Evolutionary conservation across 495 filamentous ascomycete genomes (phyloP).

Genomic region (Penicillium macrosclerotiorum): DNA sequence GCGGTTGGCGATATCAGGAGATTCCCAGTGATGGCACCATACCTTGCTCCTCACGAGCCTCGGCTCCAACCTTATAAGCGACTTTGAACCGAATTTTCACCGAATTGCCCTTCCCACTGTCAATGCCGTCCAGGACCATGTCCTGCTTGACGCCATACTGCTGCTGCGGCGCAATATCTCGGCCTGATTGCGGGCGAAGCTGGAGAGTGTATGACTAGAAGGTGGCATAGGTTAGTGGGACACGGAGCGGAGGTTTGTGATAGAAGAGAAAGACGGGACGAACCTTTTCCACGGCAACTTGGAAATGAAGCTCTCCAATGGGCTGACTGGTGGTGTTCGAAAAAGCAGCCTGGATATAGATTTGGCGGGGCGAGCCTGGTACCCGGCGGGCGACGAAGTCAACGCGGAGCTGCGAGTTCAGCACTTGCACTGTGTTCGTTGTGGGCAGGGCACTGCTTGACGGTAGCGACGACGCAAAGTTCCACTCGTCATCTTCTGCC

Average conservation of each 20-base stretch:
- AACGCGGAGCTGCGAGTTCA: conserved; percentile 52
- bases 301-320: conserved; percentile 81
- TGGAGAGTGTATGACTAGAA: conserved; percentile 68
- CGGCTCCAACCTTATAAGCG: conserved; percentile 67
- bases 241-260: neutral
- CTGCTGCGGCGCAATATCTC: conserved; percentile 70
- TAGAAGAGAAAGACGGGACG: conserved; percentile 7
- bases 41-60: conserved; percentile 75
- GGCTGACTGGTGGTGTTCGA: conserved; percentile 71
- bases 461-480: conserved; percentile 84
- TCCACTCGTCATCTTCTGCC: conserved; percentile 77
- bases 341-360: conserved; percentile 63
- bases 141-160: conserved; percentile 76
- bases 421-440: conserved; percentile 59
- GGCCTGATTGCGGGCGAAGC: conserved; percentile 78
- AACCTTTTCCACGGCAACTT: conserved; percentile 92
- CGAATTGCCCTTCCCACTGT: conserved; percentile 64
- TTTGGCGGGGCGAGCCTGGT: conserved; percentile 39
- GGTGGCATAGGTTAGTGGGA: neutral
- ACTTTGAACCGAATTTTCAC: conserved; percentile 90
- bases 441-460: conserved; percentile 51
- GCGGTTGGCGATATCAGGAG: conserved; percentile 45
- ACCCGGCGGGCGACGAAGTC: conserved; percentile 49
- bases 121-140: conserved; percentile 73
- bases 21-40: conserved; percentile 85